phyloP scores from a whole-genome alignment of 1,284 basidiomycete genomes.

The Cystobasidium pallidum region DNA sequence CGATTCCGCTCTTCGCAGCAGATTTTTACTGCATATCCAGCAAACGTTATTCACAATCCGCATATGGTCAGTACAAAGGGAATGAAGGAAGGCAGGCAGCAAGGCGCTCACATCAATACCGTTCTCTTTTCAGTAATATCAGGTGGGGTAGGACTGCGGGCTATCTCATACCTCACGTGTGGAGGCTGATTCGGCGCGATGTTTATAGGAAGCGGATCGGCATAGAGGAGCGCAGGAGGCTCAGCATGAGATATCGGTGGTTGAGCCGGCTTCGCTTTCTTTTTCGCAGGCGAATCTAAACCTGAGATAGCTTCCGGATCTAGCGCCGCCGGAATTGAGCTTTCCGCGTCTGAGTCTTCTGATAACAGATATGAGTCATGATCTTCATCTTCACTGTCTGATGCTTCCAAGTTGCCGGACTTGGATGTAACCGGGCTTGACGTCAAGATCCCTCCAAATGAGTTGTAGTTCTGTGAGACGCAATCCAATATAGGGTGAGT shows the following conservation, averaged over 20 bases:
- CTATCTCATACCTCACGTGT: conserved; percentile 6
- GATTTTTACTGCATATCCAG: conserved; percentile 8
- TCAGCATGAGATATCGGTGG: background rate
- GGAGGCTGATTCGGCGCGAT: conserved; percentile 11
- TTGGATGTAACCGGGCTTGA: background rate
- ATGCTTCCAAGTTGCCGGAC: background rate
- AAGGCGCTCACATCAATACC: background rate
- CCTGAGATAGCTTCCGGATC: background rate
- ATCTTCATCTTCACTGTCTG: conserved; percentile 12
- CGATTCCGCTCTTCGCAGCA: conserved; percentile 5
- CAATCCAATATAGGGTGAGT: too few relatives aligned
- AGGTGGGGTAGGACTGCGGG: conserved; percentile 20
- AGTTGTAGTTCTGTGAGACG: conserved; percentile 29
- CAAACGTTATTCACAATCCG: background rate
- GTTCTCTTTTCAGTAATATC: conserved; percentile 10
- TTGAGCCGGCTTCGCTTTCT: background rate
- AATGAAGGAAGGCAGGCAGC: background rate
- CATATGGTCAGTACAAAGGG: background rate
- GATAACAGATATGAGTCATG: background rate
- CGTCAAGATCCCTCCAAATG: background rate
- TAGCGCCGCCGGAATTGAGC: background rate
- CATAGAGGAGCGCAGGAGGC: background rate
- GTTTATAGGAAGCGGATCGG: conserved; percentile 5
- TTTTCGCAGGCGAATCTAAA: background rate
- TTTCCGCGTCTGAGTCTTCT: background rate